A percentile compares a stretch with the other conserved stretches of the same genome.
These are phyloP conservation scores for Cicer judaicum DNA, from an alignment of 306 rosid genomes.

Conservation along the genomic window DNA sequence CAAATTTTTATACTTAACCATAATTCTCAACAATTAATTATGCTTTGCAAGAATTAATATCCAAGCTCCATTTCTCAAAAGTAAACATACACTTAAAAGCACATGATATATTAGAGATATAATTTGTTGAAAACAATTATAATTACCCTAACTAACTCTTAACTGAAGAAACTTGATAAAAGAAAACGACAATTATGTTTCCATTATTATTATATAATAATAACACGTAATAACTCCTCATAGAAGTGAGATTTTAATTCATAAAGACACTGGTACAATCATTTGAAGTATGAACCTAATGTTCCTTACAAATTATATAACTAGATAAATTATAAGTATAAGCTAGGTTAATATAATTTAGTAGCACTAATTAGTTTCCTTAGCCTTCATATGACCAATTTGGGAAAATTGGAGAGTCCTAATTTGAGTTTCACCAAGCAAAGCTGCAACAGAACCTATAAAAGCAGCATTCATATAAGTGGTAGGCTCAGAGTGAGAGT, in stretches of 20 bases:
- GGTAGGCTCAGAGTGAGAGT: slow-evolving; percentile 75
- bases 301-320: slow-evolving; percentile 3
- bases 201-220: not conserved
- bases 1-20: no score
- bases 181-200: not conserved
- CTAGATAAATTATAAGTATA: not conserved
- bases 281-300: not conserved
- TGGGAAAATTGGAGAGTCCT: slow-evolving; percentile 13
- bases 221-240: not conserved
- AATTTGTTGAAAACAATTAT: no score
- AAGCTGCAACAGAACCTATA: slow-evolving; percentile 72
- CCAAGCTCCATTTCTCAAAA: no score
- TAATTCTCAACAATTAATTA: no score
- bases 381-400: not conserved
- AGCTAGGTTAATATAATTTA: not conserved
- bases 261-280: not conserved
- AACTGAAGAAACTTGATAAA: not conserved
- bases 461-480: slow-evolving; percentile 86
- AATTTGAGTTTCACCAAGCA: slow-evolving; percentile 41
- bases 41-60: no score
- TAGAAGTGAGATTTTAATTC: not conserved
- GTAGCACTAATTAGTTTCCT: not conserved
- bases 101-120: no score
- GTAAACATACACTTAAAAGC: no score
- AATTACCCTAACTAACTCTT: no score